Percentiles rank a stretch among this genome's conserved stretches.
Evolutionary conservation across 208 protist genomes (phyloP).

Genomic region (Tritrichomonas musculus): DNA sequence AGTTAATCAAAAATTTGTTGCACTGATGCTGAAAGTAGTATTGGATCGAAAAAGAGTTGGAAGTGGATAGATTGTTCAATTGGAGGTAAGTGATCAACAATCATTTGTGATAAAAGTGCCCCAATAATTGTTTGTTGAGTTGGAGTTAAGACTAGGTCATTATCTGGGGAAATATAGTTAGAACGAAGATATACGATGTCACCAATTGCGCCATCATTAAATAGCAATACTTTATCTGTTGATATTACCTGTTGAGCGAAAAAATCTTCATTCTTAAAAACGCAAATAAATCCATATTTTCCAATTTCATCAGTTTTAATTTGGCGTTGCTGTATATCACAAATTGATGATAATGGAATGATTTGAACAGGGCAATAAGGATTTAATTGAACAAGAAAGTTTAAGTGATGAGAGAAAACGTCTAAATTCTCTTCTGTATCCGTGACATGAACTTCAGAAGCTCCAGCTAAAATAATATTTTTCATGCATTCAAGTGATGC

Average conservation of each 20-base stretch:
- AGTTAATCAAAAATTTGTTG: too few species aligned
- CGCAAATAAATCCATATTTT: background rate
- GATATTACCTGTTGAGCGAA: background rate
- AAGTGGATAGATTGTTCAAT: background rate
- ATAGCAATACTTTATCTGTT: background rate
- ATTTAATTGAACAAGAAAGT: background rate
- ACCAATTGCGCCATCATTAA: background rate
- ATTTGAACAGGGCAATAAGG: background rate
- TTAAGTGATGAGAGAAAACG: background rate
- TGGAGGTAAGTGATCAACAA: slow-evolving; percentile 8
- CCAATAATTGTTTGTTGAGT: background rate
- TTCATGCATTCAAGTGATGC: slow-evolving; percentile 13
- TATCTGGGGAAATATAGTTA: too few species aligned
- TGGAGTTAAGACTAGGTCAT: background rate
- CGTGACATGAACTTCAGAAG: background rate
- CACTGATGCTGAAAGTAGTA: background rate
- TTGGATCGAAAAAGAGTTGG: background rate
- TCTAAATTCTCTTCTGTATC: background rate
- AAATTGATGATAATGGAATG: background rate
- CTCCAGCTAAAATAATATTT: slow-evolving; percentile 21
- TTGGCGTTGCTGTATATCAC: background rate
- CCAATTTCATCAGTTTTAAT: background rate
- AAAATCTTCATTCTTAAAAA: background rate
- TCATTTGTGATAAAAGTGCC: background rate
- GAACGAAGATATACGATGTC: background rate